phyloP scores from a whole-genome alignment of 305 asterid genomes.

The Fraxinus latifolia region DNA sequence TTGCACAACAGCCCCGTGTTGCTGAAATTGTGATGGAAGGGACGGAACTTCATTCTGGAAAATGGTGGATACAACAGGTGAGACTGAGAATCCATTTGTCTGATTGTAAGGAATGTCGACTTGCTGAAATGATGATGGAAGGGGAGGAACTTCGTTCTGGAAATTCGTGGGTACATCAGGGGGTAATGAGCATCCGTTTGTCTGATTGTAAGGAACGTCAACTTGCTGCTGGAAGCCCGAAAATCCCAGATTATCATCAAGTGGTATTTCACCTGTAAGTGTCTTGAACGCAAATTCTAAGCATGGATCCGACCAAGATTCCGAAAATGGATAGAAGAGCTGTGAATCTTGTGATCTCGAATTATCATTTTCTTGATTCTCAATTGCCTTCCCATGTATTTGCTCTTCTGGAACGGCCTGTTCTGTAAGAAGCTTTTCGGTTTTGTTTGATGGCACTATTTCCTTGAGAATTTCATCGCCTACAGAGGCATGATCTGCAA shows the following conservation, averaged over 20 bases:
- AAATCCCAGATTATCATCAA: constrained; percentile 38
- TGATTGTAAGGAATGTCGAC: constrained; percentile 12
- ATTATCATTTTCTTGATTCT: constrained; percentile 29
- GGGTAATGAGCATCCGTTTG: constrained; percentile 22
- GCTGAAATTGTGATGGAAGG: constrained; percentile 26
- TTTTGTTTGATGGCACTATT: constrained; percentile 19
- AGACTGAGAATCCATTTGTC: constrained; percentile 21
- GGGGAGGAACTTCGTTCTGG: constrained; percentile 34
- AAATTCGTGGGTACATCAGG: constrained; percentile 31
- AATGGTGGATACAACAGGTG: constrained; percentile 28
- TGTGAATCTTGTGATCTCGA: constrained; percentile 30
- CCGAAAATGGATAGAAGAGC: constrained; percentile 44
- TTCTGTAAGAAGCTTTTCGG: constrained; percentile 21
- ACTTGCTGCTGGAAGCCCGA: constrained; percentile 31
- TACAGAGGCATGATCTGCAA: constrained; percentile 15
- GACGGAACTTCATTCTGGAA: constrained; percentile 36
- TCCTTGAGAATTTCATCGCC: constrained; percentile 23
- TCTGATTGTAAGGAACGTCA: constrained; percentile 11
- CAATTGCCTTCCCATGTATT: constrained; percentile 19
- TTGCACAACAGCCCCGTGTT: constrained; percentile 24
- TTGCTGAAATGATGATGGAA: constrained; percentile 16
- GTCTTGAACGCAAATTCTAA: constrained; percentile 67
- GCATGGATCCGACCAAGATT: constrained; percentile 62
- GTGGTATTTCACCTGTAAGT: constrained; percentile 56
- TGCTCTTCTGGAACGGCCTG: constrained; percentile 28